Base-by-base conservation (phyloP, 1,139 yeast species). In the Pichia sp. region DNA sequence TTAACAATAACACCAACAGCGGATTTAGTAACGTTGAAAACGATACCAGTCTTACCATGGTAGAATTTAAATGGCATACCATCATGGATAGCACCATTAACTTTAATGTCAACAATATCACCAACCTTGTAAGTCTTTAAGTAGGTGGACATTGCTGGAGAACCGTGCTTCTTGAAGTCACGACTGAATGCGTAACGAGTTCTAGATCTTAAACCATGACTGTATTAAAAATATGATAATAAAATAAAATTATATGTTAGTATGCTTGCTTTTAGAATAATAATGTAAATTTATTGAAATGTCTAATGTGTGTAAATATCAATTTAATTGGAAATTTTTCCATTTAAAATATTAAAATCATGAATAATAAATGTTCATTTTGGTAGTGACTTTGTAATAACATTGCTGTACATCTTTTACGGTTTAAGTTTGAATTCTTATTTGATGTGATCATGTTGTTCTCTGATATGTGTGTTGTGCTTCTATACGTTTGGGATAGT, bases 61-160 rank as follows among this genome's bases (percentile, higher is more conserved):
- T 93, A 93, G 87, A 83, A 91, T 83, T 93, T 93, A 90, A 89
- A 96, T 76, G 99, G 99, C 97, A 93, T 90, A 87, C 99, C 98
- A 85, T 91, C 90, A 78, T 93, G 98, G 81, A 91, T 83, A 68
- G 99, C 83, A 83, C 96, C 97, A 76, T 93, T 93, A 77, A 96
- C 99, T 81, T 89, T 91, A 82, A 93, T 91, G 79, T 93, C 99
- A 73, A 93, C 99, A 71, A 93, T 91, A 79, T 93, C 99, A 73
- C 99, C 99, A 70, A 93, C 97, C 79, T 83, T 89, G 96, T 93
- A 93, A 73, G 83, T 79, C 87, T 88, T 90, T 83, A 93, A 80
- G 95, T 91, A 93, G 74, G 96, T 88, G 67, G 97, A 87, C 81
- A 93, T 80, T 65, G 96, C 84, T 73, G 90, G 83, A 70, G 85